Percentiles rank a stretch among this genome's conserved stretches.
Conservation (phyloP, 257 asterid genomes). For the Verbena officinalis region DNA sequence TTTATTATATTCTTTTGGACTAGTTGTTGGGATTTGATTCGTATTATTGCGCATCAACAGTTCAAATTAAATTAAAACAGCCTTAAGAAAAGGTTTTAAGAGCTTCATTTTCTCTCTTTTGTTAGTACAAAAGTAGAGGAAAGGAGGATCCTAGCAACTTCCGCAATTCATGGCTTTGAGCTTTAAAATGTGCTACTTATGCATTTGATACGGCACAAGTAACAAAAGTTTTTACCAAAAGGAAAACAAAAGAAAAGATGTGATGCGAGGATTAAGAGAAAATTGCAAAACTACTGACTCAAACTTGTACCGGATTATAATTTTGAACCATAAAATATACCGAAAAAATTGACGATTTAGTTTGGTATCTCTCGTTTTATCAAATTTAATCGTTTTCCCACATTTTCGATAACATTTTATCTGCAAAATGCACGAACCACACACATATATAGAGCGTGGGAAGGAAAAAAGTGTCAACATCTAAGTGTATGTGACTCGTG, state of each 20-base stretch:
- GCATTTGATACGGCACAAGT: conserved; percentile 28
- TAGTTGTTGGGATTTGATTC: conserved; percentile 17
- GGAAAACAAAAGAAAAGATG: conserved; percentile 8
- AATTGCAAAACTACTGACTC: no score
- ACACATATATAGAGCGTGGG: no score
- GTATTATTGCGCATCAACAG: conserved; percentile 8
- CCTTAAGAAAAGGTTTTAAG: conserved; percentile 37
- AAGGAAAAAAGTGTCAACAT: no score
- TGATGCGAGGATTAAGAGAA: no score
- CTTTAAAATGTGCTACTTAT: conserved; percentile 23
- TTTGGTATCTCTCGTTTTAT: no score
- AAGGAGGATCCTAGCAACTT: conserved; percentile 48
- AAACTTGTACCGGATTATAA: no score
- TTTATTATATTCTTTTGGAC: conserved; percentile 45
- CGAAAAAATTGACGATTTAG: no score
- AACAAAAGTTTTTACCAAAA: conserved; percentile 16
- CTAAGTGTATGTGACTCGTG: no score
- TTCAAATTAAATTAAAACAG: conserved; percentile 28
- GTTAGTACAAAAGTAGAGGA: conserved; percentile 36
- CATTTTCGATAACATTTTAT: no score
- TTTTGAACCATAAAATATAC: no score
- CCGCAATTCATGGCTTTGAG: conserved; percentile 41
- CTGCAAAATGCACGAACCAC: no score
- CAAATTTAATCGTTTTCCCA: no score
- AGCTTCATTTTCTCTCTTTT: conserved; percentile 39